Percentiles rank a stretch among this genome's conserved stretches.
Evolutionary conservation across 2,329 filamentous ascomycete genomes (phyloP).

Genomic region (Arthrobotrys sinensis): DNA sequence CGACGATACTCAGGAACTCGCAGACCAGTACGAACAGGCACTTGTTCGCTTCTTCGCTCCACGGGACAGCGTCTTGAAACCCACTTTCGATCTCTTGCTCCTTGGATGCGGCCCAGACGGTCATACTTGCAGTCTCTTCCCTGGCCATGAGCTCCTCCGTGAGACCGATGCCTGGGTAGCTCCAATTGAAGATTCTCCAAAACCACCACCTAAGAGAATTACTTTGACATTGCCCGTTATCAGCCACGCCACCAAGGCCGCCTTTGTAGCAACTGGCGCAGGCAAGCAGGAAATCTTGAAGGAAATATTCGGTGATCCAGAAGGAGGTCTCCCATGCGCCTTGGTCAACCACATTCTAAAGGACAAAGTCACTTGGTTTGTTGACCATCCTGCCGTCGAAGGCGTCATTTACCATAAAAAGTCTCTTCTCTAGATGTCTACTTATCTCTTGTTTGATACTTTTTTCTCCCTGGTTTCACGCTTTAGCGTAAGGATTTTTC

Average conservation of each 20-base stretch:
- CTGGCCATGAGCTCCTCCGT: slow-evolving; percentile 86
- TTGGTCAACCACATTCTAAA: slow-evolving; percentile 87
- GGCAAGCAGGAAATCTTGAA: slow-evolving; percentile 94
- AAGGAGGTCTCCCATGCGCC: slow-evolving; percentile 83
- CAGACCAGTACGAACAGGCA: slow-evolving; percentile 91
- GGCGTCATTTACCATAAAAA: slow-evolving; percentile 86
- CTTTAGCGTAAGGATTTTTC: slow-evolving; percentile 35
- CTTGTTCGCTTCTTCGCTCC: slow-evolving; percentile 89
- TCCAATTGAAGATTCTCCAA: slow-evolving; percentile 91
- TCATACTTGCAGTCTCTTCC: slow-evolving; percentile 97
- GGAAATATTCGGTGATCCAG: slow-evolving; percentile 81
- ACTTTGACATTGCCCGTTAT: slow-evolving; percentile 94
- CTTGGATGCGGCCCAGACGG: slow-evolving; percentile 96
- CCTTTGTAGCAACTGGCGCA: slow-evolving; percentile 89
- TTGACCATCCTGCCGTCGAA: slow-evolving; percentile 86
- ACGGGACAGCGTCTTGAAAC: slow-evolving; percentile 92
- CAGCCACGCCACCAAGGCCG: slow-evolving; percentile 86
- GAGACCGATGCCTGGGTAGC: slow-evolving; percentile 94
- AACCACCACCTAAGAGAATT: slow-evolving; percentile 91
- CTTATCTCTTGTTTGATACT: slow-evolving; percentile 6
- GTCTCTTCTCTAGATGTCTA: slow-evolving; percentile 73
- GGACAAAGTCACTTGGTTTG: slow-evolving; percentile 95
- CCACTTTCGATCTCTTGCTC: slow-evolving; percentile 93
- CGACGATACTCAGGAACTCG: slow-evolving; percentile 88
- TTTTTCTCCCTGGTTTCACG: slow-evolving; percentile 13